Conservation (phyloP, 108 stramenopile species). For the Nannochloropsis salina region DNA sequence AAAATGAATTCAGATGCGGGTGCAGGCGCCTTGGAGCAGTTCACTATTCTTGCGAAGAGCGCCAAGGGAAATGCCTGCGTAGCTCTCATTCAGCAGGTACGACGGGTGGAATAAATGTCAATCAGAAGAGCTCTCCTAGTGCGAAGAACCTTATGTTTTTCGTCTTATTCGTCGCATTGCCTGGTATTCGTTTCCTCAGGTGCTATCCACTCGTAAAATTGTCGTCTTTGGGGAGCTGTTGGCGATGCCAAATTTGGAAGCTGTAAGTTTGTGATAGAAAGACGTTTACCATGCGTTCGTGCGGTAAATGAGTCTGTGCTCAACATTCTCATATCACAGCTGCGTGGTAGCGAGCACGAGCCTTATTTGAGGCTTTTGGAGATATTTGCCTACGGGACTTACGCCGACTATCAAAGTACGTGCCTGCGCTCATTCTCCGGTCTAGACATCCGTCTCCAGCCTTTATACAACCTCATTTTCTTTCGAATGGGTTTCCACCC, state of each 20-base stretch:
- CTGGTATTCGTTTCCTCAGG: neutral
- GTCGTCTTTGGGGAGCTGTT: conserved; percentile 59
- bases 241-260: conserved; percentile 51
- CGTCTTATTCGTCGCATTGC: too few species aligned
- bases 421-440: conserved; percentile 20
- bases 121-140: too few species aligned
- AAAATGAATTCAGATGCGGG: conserved; percentile 24
- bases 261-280: conserved; percentile 40
- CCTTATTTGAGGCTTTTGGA: conserved; percentile 44
- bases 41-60: conserved; percentile 51
- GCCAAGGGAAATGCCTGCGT: conserved; percentile 55
- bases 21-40: conserved; percentile 55
- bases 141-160: too few species aligned
- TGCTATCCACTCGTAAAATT: conserved; percentile 43
- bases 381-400: conserved; percentile 58
- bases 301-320: neutral
- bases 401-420: conserved; percentile 43
- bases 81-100: conserved; percentile 53
- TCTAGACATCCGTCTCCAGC: conserved; percentile 28
- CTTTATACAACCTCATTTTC: neutral
- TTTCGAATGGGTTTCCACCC: neutral
- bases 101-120: neutral
- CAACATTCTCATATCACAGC: neutral
- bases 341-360: conserved; percentile 52
- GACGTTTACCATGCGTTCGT: neutral